Evolutionary conservation across 805 yeast species (phyloP).

Genomic region (Starmerella floris): DNA sequence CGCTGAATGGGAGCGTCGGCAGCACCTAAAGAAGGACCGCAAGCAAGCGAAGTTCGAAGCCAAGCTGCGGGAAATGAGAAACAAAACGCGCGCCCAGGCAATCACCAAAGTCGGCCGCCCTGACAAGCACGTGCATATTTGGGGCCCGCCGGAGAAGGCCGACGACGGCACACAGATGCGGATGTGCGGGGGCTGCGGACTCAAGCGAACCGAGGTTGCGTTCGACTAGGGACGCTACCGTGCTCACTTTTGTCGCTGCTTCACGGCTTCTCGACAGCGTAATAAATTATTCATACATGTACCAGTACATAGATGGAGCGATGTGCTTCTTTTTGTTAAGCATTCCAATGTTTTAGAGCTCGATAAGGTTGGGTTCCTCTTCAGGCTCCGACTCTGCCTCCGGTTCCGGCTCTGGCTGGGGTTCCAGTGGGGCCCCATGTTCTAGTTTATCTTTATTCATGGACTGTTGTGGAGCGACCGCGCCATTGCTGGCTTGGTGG

Average conservation of each 20-base stretch:
- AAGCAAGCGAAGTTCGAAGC: slow-evolving; percentile 66
- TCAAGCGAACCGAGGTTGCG: slow-evolving; percentile 15
- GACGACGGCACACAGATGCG: slow-evolving; percentile 16
- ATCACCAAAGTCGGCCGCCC: slow-evolving; percentile 45
- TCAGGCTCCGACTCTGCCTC: background rate
- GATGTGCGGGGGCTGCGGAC: slow-evolving; percentile 20
- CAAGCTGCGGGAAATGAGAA: slow-evolving; percentile 76
- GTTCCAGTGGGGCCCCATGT: no score
- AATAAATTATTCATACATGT: background rate
- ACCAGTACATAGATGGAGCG: background rate
- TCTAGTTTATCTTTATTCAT: no score
- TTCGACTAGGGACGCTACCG: slow-evolving; percentile 1
- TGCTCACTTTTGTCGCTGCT: background rate
- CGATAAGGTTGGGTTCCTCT: slow-evolving; percentile 13
- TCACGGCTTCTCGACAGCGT: no score
- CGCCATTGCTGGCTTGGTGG: no score
- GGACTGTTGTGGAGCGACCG: no score
- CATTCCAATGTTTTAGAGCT: no score
- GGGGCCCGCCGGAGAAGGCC: slow-evolving; percentile 34
- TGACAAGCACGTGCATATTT: slow-evolving; percentile 58
- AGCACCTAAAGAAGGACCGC: slow-evolving; percentile 53
- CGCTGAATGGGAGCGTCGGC: slow-evolving; percentile 81
- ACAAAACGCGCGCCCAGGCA: slow-evolving; percentile 85
- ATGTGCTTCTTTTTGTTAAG: no score
- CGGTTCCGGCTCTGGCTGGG: slow-evolving; percentile 3